phyloP scores from a whole-genome alignment of 1,284 basidiomycete species.

The Ceratobasidium sp. region DNA sequence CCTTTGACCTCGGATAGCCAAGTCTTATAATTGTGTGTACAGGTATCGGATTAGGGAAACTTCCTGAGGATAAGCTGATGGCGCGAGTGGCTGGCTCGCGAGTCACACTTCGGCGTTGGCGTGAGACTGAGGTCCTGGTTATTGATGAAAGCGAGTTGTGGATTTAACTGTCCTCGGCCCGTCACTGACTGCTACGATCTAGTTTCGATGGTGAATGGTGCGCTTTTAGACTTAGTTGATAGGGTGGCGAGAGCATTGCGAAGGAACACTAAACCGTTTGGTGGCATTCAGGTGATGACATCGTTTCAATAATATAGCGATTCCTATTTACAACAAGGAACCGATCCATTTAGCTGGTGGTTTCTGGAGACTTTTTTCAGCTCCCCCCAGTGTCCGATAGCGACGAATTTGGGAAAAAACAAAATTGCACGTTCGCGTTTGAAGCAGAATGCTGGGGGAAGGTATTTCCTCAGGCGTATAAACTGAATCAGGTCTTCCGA shows the following conservation, averaged over 20 bases:
- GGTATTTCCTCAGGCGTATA: conserved; percentile 63
- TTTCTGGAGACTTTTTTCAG: conserved; percentile 94
- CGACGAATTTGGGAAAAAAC: conserved; percentile 48
- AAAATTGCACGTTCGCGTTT: conserved; percentile 70
- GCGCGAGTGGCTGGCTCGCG: neutral
- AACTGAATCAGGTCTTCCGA: conserved; percentile 72
- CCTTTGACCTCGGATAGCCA: too few relatives aligned
- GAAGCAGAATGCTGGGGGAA: conserved; percentile 79
- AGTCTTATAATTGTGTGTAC: too few relatives aligned
- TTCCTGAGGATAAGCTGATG: conserved; percentile 55
- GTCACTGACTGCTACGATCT: conserved; percentile 6
- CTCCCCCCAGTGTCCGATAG: conserved; percentile 81
- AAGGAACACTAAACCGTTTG: conserved; percentile 76
- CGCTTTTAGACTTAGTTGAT: conserved; percentile 87
- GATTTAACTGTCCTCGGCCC: neutral
- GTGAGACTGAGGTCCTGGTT: conserved; percentile 79
- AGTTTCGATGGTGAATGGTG: conserved; percentile 98
- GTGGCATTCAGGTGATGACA: conserved; percentile 81
- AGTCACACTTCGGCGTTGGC: neutral
- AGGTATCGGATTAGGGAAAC: conserved; percentile 76
- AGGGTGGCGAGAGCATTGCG: conserved; percentile 68
- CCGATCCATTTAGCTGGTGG: conserved; percentile 64
- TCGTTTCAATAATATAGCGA: conserved; percentile 38
- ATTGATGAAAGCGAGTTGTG: conserved; percentile 83
- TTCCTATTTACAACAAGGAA: conserved; percentile 35